These are phyloP conservation scores for Amphichorda felina DNA, from an alignment of 2,329 filamentous ascomycete genomes.

Conservation along the genomic window DNA sequence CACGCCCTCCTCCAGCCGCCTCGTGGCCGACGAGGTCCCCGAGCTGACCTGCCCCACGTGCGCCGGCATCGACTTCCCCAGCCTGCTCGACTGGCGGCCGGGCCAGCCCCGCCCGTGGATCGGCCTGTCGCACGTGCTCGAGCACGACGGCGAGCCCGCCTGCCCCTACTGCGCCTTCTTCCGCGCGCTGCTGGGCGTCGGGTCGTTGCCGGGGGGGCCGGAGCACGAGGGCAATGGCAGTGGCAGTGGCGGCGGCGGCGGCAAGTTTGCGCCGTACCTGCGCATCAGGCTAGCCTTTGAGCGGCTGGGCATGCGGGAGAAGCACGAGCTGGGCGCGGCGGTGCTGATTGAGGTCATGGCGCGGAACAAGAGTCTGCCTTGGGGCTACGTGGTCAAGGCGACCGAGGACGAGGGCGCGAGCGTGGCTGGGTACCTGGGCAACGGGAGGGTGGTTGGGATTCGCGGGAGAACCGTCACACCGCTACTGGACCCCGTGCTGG, in stretches of 20 bases:
- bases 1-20: neutral
- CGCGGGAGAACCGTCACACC: slow-evolving; percentile 18
- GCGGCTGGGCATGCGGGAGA: slow-evolving; percentile 21
- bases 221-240: neutral
- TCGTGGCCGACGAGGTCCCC: slow-evolving; percentile 2
- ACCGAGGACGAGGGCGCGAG: slow-evolving; percentile 10
- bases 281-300: slow-evolving; percentile 25
- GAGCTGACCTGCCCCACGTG: slow-evolving; percentile 16
- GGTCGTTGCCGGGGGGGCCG: too few species aligned
- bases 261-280: slow-evolving; percentile 24
- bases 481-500: slow-evolving; percentile 15
- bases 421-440: slow-evolving; percentile 1
- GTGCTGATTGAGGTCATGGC: slow-evolving; percentile 24
- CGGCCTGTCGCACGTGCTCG: slow-evolving; percentile 15
- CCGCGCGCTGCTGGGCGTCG: slow-evolving; percentile 17
- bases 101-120: slow-evolving; percentile 23
- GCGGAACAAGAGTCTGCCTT: slow-evolving; percentile 20
- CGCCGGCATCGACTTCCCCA: slow-evolving; percentile 21
- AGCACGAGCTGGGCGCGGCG: slow-evolving; percentile 20
- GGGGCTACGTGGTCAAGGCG: slow-evolving; percentile 21
- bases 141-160: slow-evolving; percentile 2
- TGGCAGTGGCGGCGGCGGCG: neutral
- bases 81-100: slow-evolving; percentile 20
- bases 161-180: slow-evolving; percentile 28
- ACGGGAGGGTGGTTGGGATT: slow-evolving; percentile 8